Evolutionary conservation across 805 yeast genomes (phyloP), one percentile per base, ranked within the genome.

Genomic region (Nakazawaea wickerhamii): DNA sequence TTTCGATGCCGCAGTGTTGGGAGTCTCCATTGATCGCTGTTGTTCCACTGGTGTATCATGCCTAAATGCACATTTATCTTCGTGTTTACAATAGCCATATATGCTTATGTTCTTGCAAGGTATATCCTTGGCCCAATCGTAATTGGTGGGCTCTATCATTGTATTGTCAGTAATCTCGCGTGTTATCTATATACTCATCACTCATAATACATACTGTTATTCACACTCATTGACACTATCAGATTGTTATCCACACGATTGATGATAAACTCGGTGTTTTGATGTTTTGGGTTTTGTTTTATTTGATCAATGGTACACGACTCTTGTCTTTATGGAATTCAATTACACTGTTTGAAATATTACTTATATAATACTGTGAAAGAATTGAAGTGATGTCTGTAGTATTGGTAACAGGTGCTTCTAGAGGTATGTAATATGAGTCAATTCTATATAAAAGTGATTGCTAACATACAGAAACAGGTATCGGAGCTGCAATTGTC

Each of bases 81-180:
- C 89, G 63, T 75, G 87, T 59, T 86, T 86, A 67, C 96, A 88
- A 54, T 74, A 86, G 3, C 96, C 96, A 65, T 87, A 88, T 26
- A 86, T 85, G 37, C 82, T 77, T 43, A 87, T 80, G 54, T 88
- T 88, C 58, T 89, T 74, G 63, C 96, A 88, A 43, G 84, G 89
- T 22, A 87, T 81, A 46, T 80, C 81, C 59, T 76, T 81, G 5
- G 90, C 89, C 57, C 75, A 64, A 34, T 76, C 80, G 44, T 67
- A 64, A 52, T 73, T 73, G 18, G 45, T 36, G 20, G 40, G 22
- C 13, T 25, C 34, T 17, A n/a, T 17, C 13, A 21, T 6, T 19
- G 26, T 8, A 8, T 23, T 23, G 26, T 23, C n/a, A n/a, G 15
- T 28, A 13, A n/a, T n/a, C n/a, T n/a, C n/a, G n/a, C n/a, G n/a